Conservation (phyloP, 164 flowering plant species). For the Litsea cubeba region DNA sequence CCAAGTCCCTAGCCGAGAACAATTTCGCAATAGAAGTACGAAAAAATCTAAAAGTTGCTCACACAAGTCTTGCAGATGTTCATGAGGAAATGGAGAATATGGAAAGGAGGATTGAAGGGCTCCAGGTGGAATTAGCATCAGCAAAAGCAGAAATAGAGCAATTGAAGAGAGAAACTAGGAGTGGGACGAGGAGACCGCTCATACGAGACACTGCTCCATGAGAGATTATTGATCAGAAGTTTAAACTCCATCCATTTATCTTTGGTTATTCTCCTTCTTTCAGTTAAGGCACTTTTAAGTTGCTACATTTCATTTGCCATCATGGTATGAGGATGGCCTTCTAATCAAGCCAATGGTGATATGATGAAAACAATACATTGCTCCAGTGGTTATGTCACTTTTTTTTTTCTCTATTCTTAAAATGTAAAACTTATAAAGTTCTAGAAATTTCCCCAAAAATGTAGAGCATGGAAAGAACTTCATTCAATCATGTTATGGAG, state of each 20-base stretch:
- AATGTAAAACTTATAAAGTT: too few relatives aligned
- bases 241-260: background rate
- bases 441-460: too few relatives aligned
- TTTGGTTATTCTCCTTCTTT: background rate
- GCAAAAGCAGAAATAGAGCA: slow-evolving; percentile 84
- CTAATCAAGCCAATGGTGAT: background rate
- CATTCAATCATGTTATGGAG: too few relatives aligned
- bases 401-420: too few relatives aligned
- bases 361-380: too few relatives aligned
- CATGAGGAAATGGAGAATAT: slow-evolving; percentile 69
- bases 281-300: background rate
- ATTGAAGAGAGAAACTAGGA: slow-evolving; percentile 35
- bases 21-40: slow-evolving; percentile 39
- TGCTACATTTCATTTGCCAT: background rate
- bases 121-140: slow-evolving; percentile 63
- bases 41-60: slow-evolving; percentile 83
- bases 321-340: background rate
- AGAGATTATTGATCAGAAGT: background rate
- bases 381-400: too few relatives aligned
- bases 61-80: slow-evolving; percentile 55
- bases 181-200: slow-evolving; percentile 40
- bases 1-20: slow-evolving; percentile 48
- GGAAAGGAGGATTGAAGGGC: slow-evolving; percentile 56
- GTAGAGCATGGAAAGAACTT: too few relatives aligned
- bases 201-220: slow-evolving; percentile 11